Base-by-base conservation (phyloP, 2,329 filamentous ascomycete genomes). In the Aschersonia sp. region DNA sequence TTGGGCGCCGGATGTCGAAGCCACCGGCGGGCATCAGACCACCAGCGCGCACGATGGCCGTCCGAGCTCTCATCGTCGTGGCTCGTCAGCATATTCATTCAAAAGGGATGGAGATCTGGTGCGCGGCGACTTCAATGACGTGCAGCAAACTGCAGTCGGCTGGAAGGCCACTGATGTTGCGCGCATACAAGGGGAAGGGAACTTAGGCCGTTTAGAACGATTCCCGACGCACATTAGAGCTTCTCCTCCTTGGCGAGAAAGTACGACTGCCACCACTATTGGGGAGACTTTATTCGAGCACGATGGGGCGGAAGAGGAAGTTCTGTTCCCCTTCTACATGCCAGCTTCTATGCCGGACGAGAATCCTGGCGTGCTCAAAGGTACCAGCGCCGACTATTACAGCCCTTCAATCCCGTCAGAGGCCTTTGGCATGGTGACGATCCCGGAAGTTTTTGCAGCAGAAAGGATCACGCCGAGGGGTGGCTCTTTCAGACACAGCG, bases 381-480 rank as follows among this genome's bases (percentile, higher is more conserved):
- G 62, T 40, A 62, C 59, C 40, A 69, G 59, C 47, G 64, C 65
- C 43, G 65, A 68, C 49, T 69, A 69, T 50, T 69, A 69, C 53
- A 66, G 64, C 45, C 60, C 63, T 9, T 62, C 62, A 3, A 61
- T 69, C 43, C 65, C 66, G 2, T 66, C 65, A 3, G 63, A 65
- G 47, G 65, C 64, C 4, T 68, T 68, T 51, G 65, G 65, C 51
- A 67, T 68, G 65, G 54, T 58, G 9, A 52, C 59, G 7, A 53
- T 56, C 9, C 55, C 60, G 28, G 55, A 57, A 20, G 20, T 42
- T 29, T 3, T 45, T 9, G 20, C 9, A n/a, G 40, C 3, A 20
- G 20, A 9, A 6, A 5, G 20, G 40, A 42, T n/a, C n/a, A 5
- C 20, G 10, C 63, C 63, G 4, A 57, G 59, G 31, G 58, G 58